A percentile compares a stretch with the other conserved stretches of the same genome.
phyloP scores from a whole-genome alignment of 2,329 filamentous ascomycete species.

The Pseudofabraea citricarpa region DNA sequence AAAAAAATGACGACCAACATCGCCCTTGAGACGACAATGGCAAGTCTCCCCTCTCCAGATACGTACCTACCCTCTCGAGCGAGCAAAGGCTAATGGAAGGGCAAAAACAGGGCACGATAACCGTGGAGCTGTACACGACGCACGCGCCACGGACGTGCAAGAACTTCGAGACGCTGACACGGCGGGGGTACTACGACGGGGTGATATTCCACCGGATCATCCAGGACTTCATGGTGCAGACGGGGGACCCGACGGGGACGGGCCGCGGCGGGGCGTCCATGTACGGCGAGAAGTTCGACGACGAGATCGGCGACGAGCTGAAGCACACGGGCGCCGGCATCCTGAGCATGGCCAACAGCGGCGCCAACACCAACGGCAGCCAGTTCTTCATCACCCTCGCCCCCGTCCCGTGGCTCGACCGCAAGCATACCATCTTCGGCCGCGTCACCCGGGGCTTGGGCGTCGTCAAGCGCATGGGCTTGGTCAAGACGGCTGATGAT shows the following conservation, averaged over 20 bases:
- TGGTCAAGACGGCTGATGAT: slow-evolving; percentile 82
- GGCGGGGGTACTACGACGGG: slow-evolving; percentile 82
- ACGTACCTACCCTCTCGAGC: neutral
- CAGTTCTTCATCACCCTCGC: slow-evolving; percentile 97
- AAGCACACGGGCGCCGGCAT: slow-evolving; percentile 92
- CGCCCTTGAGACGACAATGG: slow-evolving; percentile 81
- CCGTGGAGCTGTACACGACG: slow-evolving; percentile 80
- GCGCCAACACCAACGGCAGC: slow-evolving; percentile 86
- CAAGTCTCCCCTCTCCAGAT: slow-evolving; percentile 34
- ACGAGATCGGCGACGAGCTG: slow-evolving; percentile 75
- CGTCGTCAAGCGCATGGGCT: slow-evolving; percentile 80
- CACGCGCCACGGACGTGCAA: slow-evolving; percentile 86
- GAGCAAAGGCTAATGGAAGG: slow-evolving; percentile 1
- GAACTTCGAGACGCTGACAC: slow-evolving; percentile 79
- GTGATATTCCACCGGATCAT: slow-evolving; percentile 93
- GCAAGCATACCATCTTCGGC: slow-evolving; percentile 96
- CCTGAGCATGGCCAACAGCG: slow-evolving; percentile 95
- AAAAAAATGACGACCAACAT: slow-evolving; percentile 69
- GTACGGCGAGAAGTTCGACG: slow-evolving; percentile 89
- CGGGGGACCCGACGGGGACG: slow-evolving; percentile 89
- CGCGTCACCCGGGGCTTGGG: slow-evolving; percentile 79
- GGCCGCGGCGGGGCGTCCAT: slow-evolving; percentile 85
- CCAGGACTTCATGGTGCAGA: slow-evolving; percentile 93
- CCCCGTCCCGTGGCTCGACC: slow-evolving; percentile 92
- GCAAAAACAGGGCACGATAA: slow-evolving; percentile 65